Base-by-base conservation (phyloP, 768 basidiomycete genomes). In the Xanthoconium purpureum region DNA sequence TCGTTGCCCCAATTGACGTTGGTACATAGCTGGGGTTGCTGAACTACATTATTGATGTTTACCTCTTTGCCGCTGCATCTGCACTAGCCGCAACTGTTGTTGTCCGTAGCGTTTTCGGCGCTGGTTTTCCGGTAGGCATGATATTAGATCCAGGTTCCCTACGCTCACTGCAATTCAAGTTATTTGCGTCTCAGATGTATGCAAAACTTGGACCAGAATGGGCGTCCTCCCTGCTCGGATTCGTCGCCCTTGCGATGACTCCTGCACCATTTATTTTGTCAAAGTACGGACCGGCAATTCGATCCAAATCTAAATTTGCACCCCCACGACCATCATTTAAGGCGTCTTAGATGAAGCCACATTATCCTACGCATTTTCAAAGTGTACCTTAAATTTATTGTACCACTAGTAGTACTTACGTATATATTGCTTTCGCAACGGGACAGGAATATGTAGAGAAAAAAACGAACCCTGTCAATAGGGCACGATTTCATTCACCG, bases 1-100 rank as follows among this genome's bases (percentile, higher is more conserved):
- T 24, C n/a, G 6, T 38, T 37, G 2, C 15, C n/a, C 24, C 38
- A 15, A 47, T 38, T 59, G 14, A 65, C 18, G 14, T 28, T 12
- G 24, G 40, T 13, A 17, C 50, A 12, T 52, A 84, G 84, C 63
- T 84, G 51, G 73, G 78, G 11, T 65, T 83, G 45, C 67, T 83
- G 59, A 85, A 82, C 59, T 87, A 87, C 61, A 78, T 84, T 36
- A 79, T 87, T 40, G 85, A 86, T 66, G 75, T 80, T 5, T 86
- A 85, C 61, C 67, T 82, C 20, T 66, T 74, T 55, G 73, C 78
- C 6, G 78, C 84, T 9, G 83, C 84, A 1, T 82, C 82, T 11
- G 84, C 84, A 1, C 69, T 86, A 11, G 80, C 85, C 2, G 75
- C 77, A 3, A 80, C 66, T 50, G 83, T 80, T 0, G 78, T 85